Base-by-base conservation (phyloP, 2,329 filamentous ascomycete species). In the Claviceps sp. region DNA sequence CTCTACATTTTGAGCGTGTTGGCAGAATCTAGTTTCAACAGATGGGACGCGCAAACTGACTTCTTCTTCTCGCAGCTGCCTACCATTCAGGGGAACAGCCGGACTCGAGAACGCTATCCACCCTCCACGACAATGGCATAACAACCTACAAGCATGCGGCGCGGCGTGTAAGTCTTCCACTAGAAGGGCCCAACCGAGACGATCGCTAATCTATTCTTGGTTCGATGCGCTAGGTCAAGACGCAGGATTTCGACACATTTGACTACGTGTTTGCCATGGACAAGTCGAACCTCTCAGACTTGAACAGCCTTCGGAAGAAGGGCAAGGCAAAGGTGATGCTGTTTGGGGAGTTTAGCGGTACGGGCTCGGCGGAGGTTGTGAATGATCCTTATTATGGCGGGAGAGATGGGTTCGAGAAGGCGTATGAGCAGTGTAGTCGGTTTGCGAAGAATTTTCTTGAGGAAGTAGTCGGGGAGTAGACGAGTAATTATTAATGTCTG, bases 211-310 rank as follows among this genome's bases (percentile, higher is more conserved):
- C 1, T 14, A 10, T 30, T 34, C 30, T 30, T n/a, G 6, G 14
- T 16, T 22, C 24, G 19, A 43, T 46, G 22, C 42, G 19, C 13
- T 52, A 81, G 77, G 66, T 83, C 48, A 69, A 71, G 4, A 68
- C 74, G 1, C 76, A 77, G 50, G 93, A 98, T 68, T 94, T 97
- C 61, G 72, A 82, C 52, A 75, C 77, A 16, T 97, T 96, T 63
- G 89, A 97, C 68, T 97, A 95, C 69, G 82, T 98, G 55, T 82
- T 98, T 53, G 90, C 87, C 55, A 98, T 98, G 93, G 93, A 98
- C 65, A 75, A 80, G 48, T 80, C 82, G 46, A 97, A 97, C 65
- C 72, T 95, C 45, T 73, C 76, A 8, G 80, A 94, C 62, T 69
- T 95, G 53, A 66, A 81, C 61, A 73, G 80, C 38, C 68, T 84